These are phyloP conservation scores for Beta corolliflora DNA, from an alignment of 179 eudicot genomes.

Conservation along the genomic window DNA sequence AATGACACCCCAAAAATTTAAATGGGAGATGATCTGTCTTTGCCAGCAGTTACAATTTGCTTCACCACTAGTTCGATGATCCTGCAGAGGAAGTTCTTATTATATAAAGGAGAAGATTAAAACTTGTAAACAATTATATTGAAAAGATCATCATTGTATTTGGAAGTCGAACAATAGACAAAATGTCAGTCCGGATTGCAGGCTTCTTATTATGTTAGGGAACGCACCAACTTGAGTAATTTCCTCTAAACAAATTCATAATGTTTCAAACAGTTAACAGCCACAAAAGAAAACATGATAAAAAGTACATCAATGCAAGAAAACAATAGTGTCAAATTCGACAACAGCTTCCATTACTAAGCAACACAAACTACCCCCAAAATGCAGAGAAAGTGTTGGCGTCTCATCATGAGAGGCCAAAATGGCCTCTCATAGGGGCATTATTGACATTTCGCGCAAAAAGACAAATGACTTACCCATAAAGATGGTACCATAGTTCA, in stretches of 20 bases:
- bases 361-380: neutral
- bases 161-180: neutral
- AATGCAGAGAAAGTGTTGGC: too few relatives aligned
- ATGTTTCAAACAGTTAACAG: neutral
- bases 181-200: neutral
- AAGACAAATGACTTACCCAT: too few relatives aligned
- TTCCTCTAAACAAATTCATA: neutral
- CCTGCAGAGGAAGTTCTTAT: slow-evolving; percentile 18
- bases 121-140: neutral
- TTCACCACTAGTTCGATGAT: slow-evolving; percentile 6
- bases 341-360: neutral
- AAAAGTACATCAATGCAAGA: neutral
- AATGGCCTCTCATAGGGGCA: too few relatives aligned
- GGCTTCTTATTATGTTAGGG: neutral
- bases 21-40: neutral
- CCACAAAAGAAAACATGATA: neutral
- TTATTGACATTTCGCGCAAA: too few relatives aligned
- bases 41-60: neutral
- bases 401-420: too few relatives aligned
- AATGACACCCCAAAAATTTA: neutral
- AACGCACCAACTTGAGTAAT: neutral
- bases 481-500: too few relatives aligned
- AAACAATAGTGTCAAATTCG: neutral
- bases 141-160: neutral
- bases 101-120: neutral